These are phyloP conservation scores for Wickerhamomyces sp. DNA, from an alignment of 1,139 yeast species.

Conservation along the genomic window DNA sequence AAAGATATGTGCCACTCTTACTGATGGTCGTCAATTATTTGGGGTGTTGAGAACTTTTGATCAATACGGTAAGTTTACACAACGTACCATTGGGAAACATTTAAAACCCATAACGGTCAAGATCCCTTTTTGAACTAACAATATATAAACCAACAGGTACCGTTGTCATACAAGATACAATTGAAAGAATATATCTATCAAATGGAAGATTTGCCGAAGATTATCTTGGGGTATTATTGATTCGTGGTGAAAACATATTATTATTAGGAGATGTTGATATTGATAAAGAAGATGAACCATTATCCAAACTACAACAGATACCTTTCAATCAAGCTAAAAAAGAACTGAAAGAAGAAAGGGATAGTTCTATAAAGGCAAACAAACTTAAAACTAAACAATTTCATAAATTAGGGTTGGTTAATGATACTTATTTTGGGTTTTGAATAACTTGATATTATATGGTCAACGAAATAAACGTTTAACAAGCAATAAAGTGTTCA, in stretches of 20 bases:
- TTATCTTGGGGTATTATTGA: conserved; percentile 75
- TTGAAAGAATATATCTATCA: conserved; percentile 73
- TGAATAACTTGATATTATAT: neutral
- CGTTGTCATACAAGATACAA: conserved; percentile 84
- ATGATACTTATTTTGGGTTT: conserved; percentile 30
- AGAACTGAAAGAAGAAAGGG: conserved; percentile 37
- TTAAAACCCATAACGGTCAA: too few species aligned
- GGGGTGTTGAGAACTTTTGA: conserved; percentile 95
- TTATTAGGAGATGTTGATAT: conserved; percentile 92
- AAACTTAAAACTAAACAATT: conserved; percentile 44
- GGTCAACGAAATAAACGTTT: neutral
- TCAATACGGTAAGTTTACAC: conserved; percentile 51
- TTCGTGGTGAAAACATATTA: conserved; percentile 97
- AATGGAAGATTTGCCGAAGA: conserved; percentile 61
- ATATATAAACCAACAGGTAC: conserved; percentile 43
- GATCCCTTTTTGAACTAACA: neutral
- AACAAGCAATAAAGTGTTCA: neutral
- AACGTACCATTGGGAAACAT: too few species aligned
- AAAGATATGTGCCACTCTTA: conserved; percentile 74
- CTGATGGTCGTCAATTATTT: conserved; percentile 85
- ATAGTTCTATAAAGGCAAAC: conserved; percentile 36
- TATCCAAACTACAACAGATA: conserved; percentile 50
- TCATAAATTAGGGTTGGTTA: conserved; percentile 47
- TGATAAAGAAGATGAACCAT: conserved; percentile 74
- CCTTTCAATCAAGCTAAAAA: conserved; percentile 57